Conservation (phyloP, 148 eudicot species). For the Chenopodium quinoa region DNA sequence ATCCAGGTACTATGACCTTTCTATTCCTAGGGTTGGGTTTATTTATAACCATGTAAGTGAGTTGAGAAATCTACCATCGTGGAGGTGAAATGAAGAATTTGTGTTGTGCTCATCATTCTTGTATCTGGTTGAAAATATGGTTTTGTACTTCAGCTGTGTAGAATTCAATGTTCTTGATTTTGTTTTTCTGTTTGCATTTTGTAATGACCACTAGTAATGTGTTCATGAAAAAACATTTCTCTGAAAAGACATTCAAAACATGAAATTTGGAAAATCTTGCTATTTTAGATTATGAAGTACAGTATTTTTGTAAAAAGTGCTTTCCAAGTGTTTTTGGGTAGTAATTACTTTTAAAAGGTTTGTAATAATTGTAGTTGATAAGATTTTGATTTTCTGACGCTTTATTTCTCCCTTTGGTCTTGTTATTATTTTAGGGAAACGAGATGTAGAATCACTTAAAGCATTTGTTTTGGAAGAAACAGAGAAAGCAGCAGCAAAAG, state of each 20-base stretch:
- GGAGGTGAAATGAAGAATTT: no score
- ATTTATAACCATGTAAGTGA: not conserved
- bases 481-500: constrained; percentile 59
- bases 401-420: constrained; percentile 5
- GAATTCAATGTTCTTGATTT: not conserved
- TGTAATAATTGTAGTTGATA: not conserved
- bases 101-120: no score
- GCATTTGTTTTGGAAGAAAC: constrained; percentile 71
- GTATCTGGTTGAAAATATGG: not conserved
- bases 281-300: not conserved
- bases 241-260: not conserved
- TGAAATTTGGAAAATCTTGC: not conserved
- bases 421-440: constrained; percentile 35
- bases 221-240: not conserved
- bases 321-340: not conserved
- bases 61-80: not conserved
- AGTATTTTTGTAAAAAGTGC: not conserved
- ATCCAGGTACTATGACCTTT: not conserved
- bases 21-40: not conserved
- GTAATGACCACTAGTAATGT: not conserved
- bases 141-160: not conserved
- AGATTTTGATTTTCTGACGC: not conserved
- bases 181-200: not conserved
- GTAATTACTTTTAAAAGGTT: not conserved
- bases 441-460: constrained; percentile 70